Evolutionary conservation across 192 early-diverging fungal genomes (phyloP).

Genomic region (Geosiphon pyriformis): DNA sequence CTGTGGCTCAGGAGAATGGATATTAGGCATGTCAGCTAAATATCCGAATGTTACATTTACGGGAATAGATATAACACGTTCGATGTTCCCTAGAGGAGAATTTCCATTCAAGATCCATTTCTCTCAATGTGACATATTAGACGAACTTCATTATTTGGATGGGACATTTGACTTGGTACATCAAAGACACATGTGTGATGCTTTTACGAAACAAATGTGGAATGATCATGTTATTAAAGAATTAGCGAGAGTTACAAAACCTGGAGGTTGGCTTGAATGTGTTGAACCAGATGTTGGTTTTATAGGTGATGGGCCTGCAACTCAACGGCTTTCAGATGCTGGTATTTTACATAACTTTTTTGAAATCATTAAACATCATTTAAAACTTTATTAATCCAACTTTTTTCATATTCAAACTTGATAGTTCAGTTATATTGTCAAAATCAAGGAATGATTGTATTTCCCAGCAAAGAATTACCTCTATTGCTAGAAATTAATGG

Average conservation of each 20-base stretch:
- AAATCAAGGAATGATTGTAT: not conserved
- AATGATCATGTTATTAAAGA: not conserved
- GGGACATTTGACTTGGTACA: constrained; percentile 4
- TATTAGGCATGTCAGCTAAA: constrained; percentile 33
- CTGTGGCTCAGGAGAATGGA: constrained; percentile 35
- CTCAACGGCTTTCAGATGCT: not conserved
- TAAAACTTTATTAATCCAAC: too few relatives aligned
- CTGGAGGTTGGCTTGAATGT: not conserved
- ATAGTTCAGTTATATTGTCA: not conserved
- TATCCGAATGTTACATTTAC: constrained; percentile 24
- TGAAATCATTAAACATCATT: too few relatives aligned
- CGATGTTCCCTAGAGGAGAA: constrained; percentile 27
- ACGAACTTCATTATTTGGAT: constrained; percentile 20
- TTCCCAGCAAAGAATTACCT: not conserved
- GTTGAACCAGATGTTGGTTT: not conserved
- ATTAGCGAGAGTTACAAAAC: not conserved
- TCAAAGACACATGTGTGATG: not conserved
- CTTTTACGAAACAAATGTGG: not conserved
- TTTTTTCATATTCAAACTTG: too few relatives aligned
- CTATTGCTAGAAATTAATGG: not conserved
- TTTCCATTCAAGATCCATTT: constrained; percentile 32
- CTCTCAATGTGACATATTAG: constrained; percentile 21
- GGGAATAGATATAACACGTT: constrained; percentile 30
- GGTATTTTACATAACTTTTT: too few relatives aligned
- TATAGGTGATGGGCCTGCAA: not conserved